phyloP scores from a whole-genome alignment of 768 basidiomycete species.

The Suillus placidus region DNA sequence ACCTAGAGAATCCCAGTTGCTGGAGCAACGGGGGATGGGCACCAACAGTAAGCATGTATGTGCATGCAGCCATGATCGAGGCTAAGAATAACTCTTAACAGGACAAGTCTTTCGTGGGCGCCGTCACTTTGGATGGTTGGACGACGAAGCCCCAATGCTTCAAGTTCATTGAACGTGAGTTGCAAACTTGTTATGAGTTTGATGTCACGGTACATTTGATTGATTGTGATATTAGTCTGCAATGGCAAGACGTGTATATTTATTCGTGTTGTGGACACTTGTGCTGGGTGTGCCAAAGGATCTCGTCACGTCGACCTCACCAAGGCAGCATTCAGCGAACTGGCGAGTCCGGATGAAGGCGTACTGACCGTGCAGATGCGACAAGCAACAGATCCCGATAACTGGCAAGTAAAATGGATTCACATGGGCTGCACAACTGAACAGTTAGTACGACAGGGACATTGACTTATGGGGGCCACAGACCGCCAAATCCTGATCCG shows the following conservation, averaged over 20 bases:
- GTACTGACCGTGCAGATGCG: slow-evolving; percentile 60
- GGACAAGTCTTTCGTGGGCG: slow-evolving; percentile 78
- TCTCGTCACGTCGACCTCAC: slow-evolving; percentile 84
- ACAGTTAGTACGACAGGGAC: slow-evolving; percentile 47
- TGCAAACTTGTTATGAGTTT: background rate
- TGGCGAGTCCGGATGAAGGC: slow-evolving; percentile 58
- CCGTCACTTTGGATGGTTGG: slow-evolving; percentile 77
- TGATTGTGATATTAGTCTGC: slow-evolving; percentile 55
- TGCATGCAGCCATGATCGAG: background rate
- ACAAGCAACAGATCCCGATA: slow-evolving; percentile 54
- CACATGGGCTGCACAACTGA: background rate
- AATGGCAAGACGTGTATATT: slow-evolving; percentile 62
- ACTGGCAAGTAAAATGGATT: slow-evolving; percentile 48
- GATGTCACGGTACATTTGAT: background rate
- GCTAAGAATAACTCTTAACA: slow-evolving; percentile 29
- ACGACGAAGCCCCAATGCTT: slow-evolving; percentile 69
- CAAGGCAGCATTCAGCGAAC: slow-evolving; percentile 60
- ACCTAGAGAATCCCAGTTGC: slow-evolving; percentile 80
- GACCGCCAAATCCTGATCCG: slow-evolving; percentile 14
- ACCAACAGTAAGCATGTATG: slow-evolving; percentile 58
- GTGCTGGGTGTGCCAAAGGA: slow-evolving; percentile 72
- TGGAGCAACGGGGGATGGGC: slow-evolving; percentile 73
- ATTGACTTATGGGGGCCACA: slow-evolving; percentile 74
- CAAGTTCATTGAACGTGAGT: slow-evolving; percentile 74
- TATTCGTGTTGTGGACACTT: slow-evolving; percentile 82